These are phyloP conservation scores for Monosporozyma yasuniensis DNA, from an alignment of 805 yeast species.

Conservation along the genomic window DNA sequence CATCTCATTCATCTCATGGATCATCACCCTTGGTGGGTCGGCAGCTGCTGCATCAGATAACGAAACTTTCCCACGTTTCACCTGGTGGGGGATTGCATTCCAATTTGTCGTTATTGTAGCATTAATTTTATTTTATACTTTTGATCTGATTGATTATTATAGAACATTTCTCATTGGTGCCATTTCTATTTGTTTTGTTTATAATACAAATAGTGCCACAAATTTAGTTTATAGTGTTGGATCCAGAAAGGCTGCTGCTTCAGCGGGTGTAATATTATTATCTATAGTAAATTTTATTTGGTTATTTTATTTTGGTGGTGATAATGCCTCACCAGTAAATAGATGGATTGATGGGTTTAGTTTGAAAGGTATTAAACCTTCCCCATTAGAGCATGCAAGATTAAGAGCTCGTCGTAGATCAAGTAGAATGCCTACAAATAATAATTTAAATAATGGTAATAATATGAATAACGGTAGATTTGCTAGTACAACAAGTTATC, in stretches of 20 bases:
- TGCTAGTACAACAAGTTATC: not conserved
- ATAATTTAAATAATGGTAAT: slow-evolving; percentile 3
- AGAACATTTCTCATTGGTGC: slow-evolving; percentile 37
- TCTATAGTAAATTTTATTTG: slow-evolving; percentile 77
- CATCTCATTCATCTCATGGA: slow-evolving; percentile 72
- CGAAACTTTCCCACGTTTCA: slow-evolving; percentile 60
- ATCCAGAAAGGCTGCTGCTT: slow-evolving; percentile 70
- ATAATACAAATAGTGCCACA: slow-evolving; percentile 77
- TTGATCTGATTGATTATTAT: slow-evolving; percentile 61
- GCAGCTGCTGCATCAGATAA: slow-evolving; percentile 41
- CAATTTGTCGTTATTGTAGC: slow-evolving; percentile 52
- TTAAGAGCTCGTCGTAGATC: slow-evolving; percentile 18
- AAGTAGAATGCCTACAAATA: slow-evolving; percentile 1
- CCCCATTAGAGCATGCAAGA: slow-evolving; percentile 24
- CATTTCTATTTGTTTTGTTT: slow-evolving; percentile 63
- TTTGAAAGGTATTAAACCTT: slow-evolving; percentile 38
- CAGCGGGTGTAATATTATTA: slow-evolving; percentile 82
- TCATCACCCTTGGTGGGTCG: slow-evolving; percentile 82
- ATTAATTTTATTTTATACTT: slow-evolving; percentile 45
- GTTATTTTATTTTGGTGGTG: slow-evolving; percentile 85
- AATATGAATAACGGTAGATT: not conserved
- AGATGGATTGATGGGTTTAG: slow-evolving; percentile 80
- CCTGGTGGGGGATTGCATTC: slow-evolving; percentile 95
- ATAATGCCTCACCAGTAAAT: slow-evolving; percentile 79
- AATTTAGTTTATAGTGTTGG: slow-evolving; percentile 60